Base-by-base conservation (phyloP, 495 filamentous ascomycete genomes). In the Penicillium waksmanii region DNA sequence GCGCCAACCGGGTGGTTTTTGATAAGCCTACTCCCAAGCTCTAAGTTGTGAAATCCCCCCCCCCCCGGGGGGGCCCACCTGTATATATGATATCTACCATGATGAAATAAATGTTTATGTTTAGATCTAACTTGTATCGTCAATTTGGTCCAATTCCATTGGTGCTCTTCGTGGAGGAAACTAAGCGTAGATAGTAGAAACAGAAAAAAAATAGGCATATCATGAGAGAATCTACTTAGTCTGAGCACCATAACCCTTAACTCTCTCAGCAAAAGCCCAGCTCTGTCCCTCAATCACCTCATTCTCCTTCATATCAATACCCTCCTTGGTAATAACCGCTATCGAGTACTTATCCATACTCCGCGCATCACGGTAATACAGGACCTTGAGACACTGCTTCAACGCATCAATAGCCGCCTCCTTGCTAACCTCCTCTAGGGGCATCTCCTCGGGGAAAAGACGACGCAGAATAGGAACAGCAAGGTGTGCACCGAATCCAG, bases 321-420 rank as follows among this genome's bases (percentile, higher is more conserved):
- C 82, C 27, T 91, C 89, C 73, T 89, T 86, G 44, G 92, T 93
- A 51, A 98, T 83, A 27, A 97, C 82, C 13, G 93, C 93, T 72
- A 98, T 87, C 53, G 89, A 91, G 74, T 97, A 98, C 71, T 87
- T 82, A 75, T 97, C 92, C 72, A 93, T 73, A 80, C 90, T 95
- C 68, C 95, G 86, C 8, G 95, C 95, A 80, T 98, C 95, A 61
- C 95, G 84, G 80, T 98, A 98, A 81, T 92, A 98, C 56, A 98
- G 82, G 57, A 98, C 93, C 83, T 98, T 98, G 89, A 98, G 92
- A 73, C 91, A 96, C 75, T 96, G 89, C 78, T 88, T 88, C 57
- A 98, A 77, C 13, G 90, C 83, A 25, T 85, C 80, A 50, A 97
- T 81, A 43, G 95, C 95, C 73, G 89, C 70, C 66, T 98, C 94